Evolutionary conservation across 1,284 basidiomycete genomes (phyloP), one percentile per base, ranked within the genome.

Genomic region (Leccinum solheimii): DNA sequence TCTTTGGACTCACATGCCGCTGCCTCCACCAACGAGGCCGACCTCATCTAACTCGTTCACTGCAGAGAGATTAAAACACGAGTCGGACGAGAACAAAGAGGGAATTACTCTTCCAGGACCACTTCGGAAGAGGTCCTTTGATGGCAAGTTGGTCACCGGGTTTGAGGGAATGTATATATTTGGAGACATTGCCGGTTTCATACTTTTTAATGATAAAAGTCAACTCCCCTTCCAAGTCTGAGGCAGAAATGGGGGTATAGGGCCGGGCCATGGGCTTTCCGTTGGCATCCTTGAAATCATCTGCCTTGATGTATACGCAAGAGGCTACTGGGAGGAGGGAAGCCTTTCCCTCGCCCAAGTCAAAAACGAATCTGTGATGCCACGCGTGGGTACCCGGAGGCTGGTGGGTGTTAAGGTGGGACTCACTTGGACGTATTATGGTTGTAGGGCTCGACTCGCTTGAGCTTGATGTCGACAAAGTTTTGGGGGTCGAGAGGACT

Each of bases 111-210:
- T 92, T 86, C 82, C 90, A 95, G 45, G 87, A 82, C 79, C 88
- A 91, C 78, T 97, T 98, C 62, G 79, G 73, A 65, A 96, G 86
- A 14, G 95, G 95, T 16, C 94, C 97, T 81, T 99, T 99, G 79
- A 99, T 84, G 36, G 86, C 78, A 60, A 98, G 80, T 64, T 85
- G 87, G 69, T 96, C 91, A 26, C 97, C 97, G 49, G 86, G 85
- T 81, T 94, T 83, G 62, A 88, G 73, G 56, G 68, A 62, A 67
- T 87, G 84, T 67, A 95, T 88, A 74, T 91, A 83, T 70, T 92
- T 90, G 57, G 91, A 92, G 70, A 92, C 85, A 69, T 90, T 86
- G 59, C 94, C 94, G 7, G 78, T 83, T 56, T 94, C 88, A 67
- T 91, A 92, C 68, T 86, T 88, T 80, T 99, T 98, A 77, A 99